These are phyloP conservation scores for Plantago major DNA, from an alignment of 257 asterid genomes.

Conservation along the genomic window DNA sequence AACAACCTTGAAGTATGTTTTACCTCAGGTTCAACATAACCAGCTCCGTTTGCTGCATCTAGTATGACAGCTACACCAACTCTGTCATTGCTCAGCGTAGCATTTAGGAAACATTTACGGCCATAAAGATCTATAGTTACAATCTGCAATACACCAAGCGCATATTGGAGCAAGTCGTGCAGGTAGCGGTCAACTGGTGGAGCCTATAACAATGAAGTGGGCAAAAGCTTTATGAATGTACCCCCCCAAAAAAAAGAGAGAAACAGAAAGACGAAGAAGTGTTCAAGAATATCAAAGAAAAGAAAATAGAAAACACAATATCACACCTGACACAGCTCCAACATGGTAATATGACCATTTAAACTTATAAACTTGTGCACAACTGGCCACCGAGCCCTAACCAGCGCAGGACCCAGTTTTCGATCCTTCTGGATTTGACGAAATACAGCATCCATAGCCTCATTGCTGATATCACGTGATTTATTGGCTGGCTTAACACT, in stretches of 20 bases:
- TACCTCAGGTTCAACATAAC: slow-evolving; percentile 97
- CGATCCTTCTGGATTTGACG: slow-evolving; percentile 93
- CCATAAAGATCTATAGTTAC: slow-evolving; percentile 80
- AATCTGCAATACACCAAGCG: slow-evolving; percentile 84
- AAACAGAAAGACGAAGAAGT: too few species aligned
- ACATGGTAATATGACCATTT: slow-evolving; percentile 88
- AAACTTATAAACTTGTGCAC: slow-evolving; percentile 72
- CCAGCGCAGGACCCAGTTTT: slow-evolving; percentile 83
- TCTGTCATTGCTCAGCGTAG: slow-evolving; percentile 88
- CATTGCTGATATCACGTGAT: slow-evolving; percentile 92
- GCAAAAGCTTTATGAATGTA: background rate
- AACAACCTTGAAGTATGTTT: slow-evolving; percentile 5
- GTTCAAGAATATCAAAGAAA: background rate
- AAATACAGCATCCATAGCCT: slow-evolving; percentile 85
- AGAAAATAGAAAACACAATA: slow-evolving; percentile 4
- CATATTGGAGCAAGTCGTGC: slow-evolving; percentile 92
- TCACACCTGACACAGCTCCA: slow-evolving; percentile 94
- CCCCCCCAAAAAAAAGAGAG: slow-evolving; percentile 1
- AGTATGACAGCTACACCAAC: slow-evolving; percentile 92
- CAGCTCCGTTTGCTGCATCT: slow-evolving; percentile 96
- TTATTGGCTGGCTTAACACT: slow-evolving; percentile 71
- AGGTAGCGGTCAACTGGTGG: slow-evolving; percentile 97
- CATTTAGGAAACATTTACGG: slow-evolving; percentile 79
- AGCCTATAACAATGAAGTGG: slow-evolving; percentile 47
- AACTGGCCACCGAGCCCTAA: slow-evolving; percentile 82